These are phyloP conservation scores for Serendipita sp. DNA, from an alignment of 768 basidiomycete genomes.

Conservation along the genomic window DNA sequence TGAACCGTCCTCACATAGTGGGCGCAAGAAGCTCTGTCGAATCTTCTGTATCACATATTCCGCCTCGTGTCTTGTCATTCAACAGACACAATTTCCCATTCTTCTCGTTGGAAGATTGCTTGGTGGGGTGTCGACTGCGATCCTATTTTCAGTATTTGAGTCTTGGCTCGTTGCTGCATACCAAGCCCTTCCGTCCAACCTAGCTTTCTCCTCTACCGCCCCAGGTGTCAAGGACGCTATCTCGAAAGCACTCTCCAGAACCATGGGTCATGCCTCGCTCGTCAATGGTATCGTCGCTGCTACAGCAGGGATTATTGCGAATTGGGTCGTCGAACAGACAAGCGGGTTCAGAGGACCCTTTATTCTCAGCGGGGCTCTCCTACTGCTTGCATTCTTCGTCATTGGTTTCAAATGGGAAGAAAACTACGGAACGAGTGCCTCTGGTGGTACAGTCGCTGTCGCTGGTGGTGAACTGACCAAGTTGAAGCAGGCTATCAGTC, in stretches of 20 bases:
- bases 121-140: slow-evolving; percentile 59
- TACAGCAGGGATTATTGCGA: slow-evolving; percentile 47
- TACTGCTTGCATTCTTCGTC: slow-evolving; percentile 38
- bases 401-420: slow-evolving; percentile 49
- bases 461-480: slow-evolving; percentile 37
- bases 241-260: slow-evolving; percentile 37
- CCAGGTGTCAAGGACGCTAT: neutral
- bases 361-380: slow-evolving; percentile 41
- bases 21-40: slow-evolving; percentile 52
- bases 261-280: slow-evolving; percentile 59
- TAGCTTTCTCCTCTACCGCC: neutral
- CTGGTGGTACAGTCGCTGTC: slow-evolving; percentile 15
- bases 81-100: slow-evolving; percentile 39
- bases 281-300: slow-evolving; percentile 62
- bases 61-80: slow-evolving; percentile 42
- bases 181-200: slow-evolving; percentile 32
- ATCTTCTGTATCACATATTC: slow-evolving; percentile 55
- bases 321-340: slow-evolving; percentile 41
- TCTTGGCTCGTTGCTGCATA: slow-evolving; percentile 58
- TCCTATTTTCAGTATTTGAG: slow-evolving; percentile 62
- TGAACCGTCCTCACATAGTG: slow-evolving; percentile 26
- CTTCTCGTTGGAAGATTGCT: slow-evolving; percentile 48
- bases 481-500: slow-evolving; percentile 38
- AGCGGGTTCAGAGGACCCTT: slow-evolving; percentile 48
- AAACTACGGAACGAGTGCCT: slow-evolving; percentile 44